A percentile compares a stretch with the other conserved stretches of the same genome.
These are phyloP conservation scores for Cytospora piceicola DNA, from an alignment of 2,329 filamentous ascomycete genomes.

Conservation along the genomic window DNA sequence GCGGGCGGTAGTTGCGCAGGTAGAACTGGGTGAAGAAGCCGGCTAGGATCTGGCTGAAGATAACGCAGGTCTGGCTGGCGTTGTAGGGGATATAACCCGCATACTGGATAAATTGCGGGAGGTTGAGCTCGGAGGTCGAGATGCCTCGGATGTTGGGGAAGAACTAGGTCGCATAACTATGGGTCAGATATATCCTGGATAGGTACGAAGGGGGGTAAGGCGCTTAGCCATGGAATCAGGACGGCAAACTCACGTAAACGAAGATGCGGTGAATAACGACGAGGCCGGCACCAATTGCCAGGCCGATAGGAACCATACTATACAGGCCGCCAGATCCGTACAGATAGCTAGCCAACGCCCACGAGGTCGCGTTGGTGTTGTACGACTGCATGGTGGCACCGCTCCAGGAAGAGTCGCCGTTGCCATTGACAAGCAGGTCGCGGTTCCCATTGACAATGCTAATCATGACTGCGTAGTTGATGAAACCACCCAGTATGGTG, in stretches of 20 bases:
- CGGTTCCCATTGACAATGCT: slow-evolving; percentile 54
- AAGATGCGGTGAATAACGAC: slow-evolving; percentile 51
- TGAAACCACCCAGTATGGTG: slow-evolving; percentile 55
- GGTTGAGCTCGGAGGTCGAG: slow-evolving; percentile 50
- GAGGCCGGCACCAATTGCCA: slow-evolving; percentile 51
- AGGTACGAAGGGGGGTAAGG: neutral
- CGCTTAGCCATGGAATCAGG: neutral
- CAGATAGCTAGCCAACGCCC: slow-evolving; percentile 57
- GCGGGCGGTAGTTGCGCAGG: slow-evolving; percentile 55
- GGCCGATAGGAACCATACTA: slow-evolving; percentile 53
- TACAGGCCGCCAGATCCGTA: slow-evolving; percentile 52
- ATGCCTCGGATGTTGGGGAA: slow-evolving; percentile 50
- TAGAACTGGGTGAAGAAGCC: slow-evolving; percentile 57
- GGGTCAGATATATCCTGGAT: slow-evolving; percentile 11
- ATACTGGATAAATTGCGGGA: slow-evolving; percentile 59
- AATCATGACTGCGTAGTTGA: slow-evolving; percentile 61
- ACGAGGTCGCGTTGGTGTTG: slow-evolving; percentile 52
- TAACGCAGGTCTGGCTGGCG: slow-evolving; percentile 57
- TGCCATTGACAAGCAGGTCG: slow-evolving; percentile 48
- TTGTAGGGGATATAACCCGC: slow-evolving; percentile 60
- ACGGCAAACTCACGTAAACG: slow-evolving; percentile 40
- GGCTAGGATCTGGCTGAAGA: slow-evolving; percentile 49
- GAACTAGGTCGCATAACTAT: slow-evolving; percentile 43
- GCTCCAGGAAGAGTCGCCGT: slow-evolving; percentile 57
- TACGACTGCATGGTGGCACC: slow-evolving; percentile 55